phyloP scores from a whole-genome alignment of 306 rosid species.

The Pyrus pyrifolia region DNA sequence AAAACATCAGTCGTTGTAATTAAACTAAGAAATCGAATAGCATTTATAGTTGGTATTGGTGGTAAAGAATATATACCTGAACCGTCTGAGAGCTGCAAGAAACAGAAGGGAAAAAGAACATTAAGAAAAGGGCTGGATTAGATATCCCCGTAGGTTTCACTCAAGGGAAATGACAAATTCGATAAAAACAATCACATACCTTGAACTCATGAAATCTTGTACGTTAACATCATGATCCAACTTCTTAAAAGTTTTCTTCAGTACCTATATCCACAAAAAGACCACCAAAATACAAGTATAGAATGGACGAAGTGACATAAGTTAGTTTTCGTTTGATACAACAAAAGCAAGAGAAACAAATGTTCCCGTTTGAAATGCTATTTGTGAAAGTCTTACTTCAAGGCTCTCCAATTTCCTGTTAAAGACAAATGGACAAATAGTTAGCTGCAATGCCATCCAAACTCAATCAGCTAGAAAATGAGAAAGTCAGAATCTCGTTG shows the following conservation, averaged over 20 bases:
- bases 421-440: slow-evolving; percentile 22
- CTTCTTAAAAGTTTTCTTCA: slow-evolving; percentile 81
- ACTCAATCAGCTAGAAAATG: slow-evolving; percentile 11
- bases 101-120: slow-evolving; percentile 14
- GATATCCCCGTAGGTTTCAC: slow-evolving; percentile 12
- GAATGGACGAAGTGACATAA: background rate
- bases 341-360: slow-evolving; percentile 5
- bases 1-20: slow-evolving; percentile 13
- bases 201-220: slow-evolving; percentile 35
- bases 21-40: slow-evolving; percentile 12
- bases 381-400: slow-evolving; percentile 47
- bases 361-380: slow-evolving; percentile 5
- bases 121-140: slow-evolving; percentile 8
- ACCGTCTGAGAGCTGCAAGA: slow-evolving; percentile 55
- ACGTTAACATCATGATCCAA: slow-evolving; percentile 56
- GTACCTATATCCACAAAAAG: slow-evolving; percentile 44
- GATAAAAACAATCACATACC: slow-evolving; percentile 29
- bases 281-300: slow-evolving; percentile 15
- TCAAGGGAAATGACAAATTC: slow-evolving; percentile 13
- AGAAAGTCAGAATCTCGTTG: background rate
- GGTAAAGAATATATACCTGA: slow-evolving; percentile 41
- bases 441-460: slow-evolving; percentile 17
- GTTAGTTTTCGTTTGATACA: background rate
- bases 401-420: slow-evolving; percentile 82
- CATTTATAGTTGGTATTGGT: background rate